A percentile compares a stretch with the other conserved stretches of the same genome.
Evolutionary conservation across 305 asterid species (phyloP).

Genomic region (Coffea humblotiana): DNA sequence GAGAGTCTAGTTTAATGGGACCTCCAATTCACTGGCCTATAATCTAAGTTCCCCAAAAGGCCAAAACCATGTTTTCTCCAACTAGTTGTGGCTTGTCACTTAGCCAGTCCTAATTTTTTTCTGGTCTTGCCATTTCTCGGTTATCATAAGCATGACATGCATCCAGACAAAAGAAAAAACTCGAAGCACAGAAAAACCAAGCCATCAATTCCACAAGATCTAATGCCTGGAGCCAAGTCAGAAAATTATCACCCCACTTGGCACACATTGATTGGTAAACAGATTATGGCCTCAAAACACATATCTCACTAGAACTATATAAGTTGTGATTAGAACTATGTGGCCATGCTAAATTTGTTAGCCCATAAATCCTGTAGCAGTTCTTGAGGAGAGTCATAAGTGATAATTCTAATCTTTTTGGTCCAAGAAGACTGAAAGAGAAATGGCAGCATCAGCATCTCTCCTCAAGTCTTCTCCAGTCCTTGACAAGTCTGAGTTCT

Average conservation of each 20-base stretch:
- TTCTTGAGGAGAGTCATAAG: conserved; percentile 8
- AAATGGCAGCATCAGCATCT: conserved; percentile 62
- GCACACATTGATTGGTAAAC: conserved; percentile 38
- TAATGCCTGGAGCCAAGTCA: conserved; percentile 26
- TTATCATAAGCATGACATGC: background rate
- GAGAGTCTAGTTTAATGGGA: conserved; percentile 12
- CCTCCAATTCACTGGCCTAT: conserved; percentile 14
- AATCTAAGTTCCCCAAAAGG: background rate
- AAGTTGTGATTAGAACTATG: conserved; percentile 13
- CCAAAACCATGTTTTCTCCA: background rate
- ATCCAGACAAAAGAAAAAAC: background rate
- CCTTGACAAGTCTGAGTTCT: conserved; percentile 56
- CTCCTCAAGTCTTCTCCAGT: conserved; percentile 64
- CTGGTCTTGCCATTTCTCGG: conserved; percentile 14
- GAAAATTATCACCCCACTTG: conserved; percentile 61
- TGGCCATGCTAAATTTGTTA: conserved; percentile 15
- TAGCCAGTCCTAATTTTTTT: conserved; percentile 9
- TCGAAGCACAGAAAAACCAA: background rate
- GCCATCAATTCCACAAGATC: conserved; percentile 21
- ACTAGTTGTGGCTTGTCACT: conserved; percentile 1
- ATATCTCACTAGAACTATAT: conserved; percentile 52
- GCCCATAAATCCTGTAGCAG: background rate
- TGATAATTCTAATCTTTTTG: background rate
- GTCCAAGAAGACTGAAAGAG: background rate
- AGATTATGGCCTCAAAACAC: conserved; percentile 54